Evolutionary conservation across 371 early-diverging fungal species (phyloP).

Genomic region (Dipsacomyces acuminosporus): DNA sequence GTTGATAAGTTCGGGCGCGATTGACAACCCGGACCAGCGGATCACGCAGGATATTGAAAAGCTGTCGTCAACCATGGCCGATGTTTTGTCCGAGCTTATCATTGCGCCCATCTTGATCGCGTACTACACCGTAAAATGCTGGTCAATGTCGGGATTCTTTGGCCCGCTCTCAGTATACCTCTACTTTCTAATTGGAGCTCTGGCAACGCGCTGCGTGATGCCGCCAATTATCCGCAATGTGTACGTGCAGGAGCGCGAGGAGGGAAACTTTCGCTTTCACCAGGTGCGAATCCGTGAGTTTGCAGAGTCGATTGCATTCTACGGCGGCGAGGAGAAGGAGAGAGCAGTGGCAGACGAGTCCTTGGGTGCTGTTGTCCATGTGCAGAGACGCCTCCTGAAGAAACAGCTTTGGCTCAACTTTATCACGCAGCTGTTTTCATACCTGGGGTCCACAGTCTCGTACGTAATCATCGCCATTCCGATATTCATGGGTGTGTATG

Average conservation of each 20-base stretch:
- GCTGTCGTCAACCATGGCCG: slow-evolving; percentile 57
- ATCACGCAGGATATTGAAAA: slow-evolving; percentile 87
- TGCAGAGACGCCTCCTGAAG: slow-evolving; percentile 58
- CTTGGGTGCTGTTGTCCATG: slow-evolving; percentile 52
- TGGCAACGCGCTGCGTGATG: slow-evolving; percentile 59
- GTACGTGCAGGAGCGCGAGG: slow-evolving; percentile 67
- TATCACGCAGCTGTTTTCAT: slow-evolving; percentile 65
- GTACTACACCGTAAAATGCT: slow-evolving; percentile 74
- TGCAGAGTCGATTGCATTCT: slow-evolving; percentile 77
- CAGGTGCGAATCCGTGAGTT: slow-evolving; percentile 69
- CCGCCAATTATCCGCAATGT: slow-evolving; percentile 71
- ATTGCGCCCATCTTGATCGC: slow-evolving; percentile 70
- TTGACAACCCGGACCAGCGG: slow-evolving; percentile 85
- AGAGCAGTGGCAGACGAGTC: slow-evolving; percentile 51
- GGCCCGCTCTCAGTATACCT: slow-evolving; percentile 68
- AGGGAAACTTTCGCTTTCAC: slow-evolving; percentile 74
- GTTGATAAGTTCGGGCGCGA: slow-evolving; percentile 52
- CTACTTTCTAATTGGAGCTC: slow-evolving; percentile 67
- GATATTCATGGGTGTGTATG: slow-evolving; percentile 72
- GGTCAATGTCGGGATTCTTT: slow-evolving; percentile 60
- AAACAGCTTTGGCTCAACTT: slow-evolving; percentile 60
- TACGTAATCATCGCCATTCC: slow-evolving; percentile 82
- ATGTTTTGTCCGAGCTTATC: slow-evolving; percentile 62
- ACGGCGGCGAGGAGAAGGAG: slow-evolving; percentile 66
- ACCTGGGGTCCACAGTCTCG: slow-evolving; percentile 75